Percentiles rank a stretch among this genome's conserved stretches.
Evolutionary conservation across 306 rosid species (phyloP).

Genomic region (Trifolium fragiferum): DNA sequence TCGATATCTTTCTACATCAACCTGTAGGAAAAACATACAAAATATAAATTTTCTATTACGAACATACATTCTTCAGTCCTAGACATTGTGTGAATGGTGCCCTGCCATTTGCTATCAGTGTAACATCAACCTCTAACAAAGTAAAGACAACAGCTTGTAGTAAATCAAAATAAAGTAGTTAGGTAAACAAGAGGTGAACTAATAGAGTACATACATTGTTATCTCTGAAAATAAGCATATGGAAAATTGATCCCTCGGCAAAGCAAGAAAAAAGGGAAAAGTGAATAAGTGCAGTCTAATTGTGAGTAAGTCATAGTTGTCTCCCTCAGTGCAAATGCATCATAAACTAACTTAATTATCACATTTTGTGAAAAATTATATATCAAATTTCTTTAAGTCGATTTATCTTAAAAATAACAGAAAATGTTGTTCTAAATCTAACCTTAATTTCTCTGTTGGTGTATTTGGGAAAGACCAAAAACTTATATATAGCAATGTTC

Average conservation of each 20-base stretch:
- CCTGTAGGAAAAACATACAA: slow-evolving; percentile 53
- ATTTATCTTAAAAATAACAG: no score
- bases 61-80: slow-evolving; percentile 90
- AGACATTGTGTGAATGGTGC: slow-evolving; percentile 95
- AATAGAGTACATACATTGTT: background rate
- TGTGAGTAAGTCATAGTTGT: slow-evolving; percentile 4
- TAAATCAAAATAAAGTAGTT: slow-evolving; percentile 31
- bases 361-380: no score
- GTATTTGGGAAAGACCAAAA: no score
- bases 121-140: slow-evolving; percentile 84
- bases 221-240: slow-evolving; percentile 14
- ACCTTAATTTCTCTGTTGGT: no score
- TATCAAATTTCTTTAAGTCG: no score
- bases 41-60: slow-evolving; percentile 8
- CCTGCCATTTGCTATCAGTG: slow-evolving; percentile 95
- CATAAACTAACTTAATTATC: no score
- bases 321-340: background rate
- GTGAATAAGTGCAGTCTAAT: background rate
- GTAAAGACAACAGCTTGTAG: slow-evolving; percentile 32
- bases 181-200: slow-evolving; percentile 2
- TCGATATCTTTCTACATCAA: slow-evolving; percentile 79
- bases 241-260: background rate
- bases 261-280: slow-evolving; percentile 10
- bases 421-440: no score
- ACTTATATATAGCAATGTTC: no score